Percentiles rank a stretch among this genome's conserved stretches.
phyloP scores from a whole-genome alignment of 148 eudicot genomes.

The Diospyros lotus region DNA sequence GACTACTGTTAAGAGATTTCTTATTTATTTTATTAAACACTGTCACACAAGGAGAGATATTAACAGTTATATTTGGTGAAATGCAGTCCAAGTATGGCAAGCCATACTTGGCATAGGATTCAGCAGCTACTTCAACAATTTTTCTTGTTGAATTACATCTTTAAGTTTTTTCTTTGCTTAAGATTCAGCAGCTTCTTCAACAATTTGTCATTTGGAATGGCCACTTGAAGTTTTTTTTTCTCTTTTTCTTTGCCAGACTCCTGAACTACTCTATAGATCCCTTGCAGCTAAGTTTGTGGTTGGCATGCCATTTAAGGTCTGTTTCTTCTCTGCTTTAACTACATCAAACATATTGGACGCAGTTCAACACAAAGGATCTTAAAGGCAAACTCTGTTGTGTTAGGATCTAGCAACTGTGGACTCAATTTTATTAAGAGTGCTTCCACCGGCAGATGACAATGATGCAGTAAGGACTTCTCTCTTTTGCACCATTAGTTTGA shows the following conservation, averaged over 20 bases:
- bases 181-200: no score
- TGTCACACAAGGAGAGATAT: neutral
- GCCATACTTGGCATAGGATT: neutral
- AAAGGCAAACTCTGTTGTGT: constrained; percentile 11
- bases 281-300: constrained; percentile 85
- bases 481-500: constrained; percentile 6
- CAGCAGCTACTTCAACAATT: neutral
- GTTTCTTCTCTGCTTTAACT: constrained; percentile 4
- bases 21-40: neutral
- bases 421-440: constrained; percentile 81
- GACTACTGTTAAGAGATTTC: neutral
- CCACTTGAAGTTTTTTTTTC: constrained; percentile 7
- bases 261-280: constrained; percentile 85
- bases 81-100: neutral
- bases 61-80: no score
- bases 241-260: constrained; percentile 43
- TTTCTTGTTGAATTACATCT: no score
- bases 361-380: neutral
- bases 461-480: constrained; percentile 61
- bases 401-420: constrained; percentile 99
- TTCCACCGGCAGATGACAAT: constrained; percentile 73
- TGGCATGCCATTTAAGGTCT: constrained; percentile 97
- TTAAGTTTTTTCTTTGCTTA: no score
- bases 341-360: neutral
- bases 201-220: constrained; percentile 1